Base-by-base conservation (phyloP, 768 basidiomycete species). In the Hirschioporus abietinus region DNA sequence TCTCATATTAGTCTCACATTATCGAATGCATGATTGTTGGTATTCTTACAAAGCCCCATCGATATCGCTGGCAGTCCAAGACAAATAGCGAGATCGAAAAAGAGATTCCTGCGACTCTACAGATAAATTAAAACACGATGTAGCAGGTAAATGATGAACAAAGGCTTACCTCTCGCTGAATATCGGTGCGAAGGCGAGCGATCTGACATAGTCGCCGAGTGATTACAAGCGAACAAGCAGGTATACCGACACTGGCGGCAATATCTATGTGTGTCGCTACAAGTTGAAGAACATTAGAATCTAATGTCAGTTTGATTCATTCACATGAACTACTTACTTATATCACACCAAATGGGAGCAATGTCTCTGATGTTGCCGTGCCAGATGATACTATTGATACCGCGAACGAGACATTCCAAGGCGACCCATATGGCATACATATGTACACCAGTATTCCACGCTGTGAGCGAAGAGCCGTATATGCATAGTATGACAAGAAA, bases 201-300 rank as follows among this genome's bases (percentile, higher is more conserved):
- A 84, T 83, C 69, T 77, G 76, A 72, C 81, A 84, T 17, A 86
- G 75, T 20, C 82, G 79, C 34, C 82, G 82, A 67, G 78, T 80
- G 71, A 86, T 84, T 67, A 83, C 81, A 5, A 85, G 75, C 7
- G 76, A 75, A 0, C 78, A 70, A 35, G 77, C 77, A 35, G 78
- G 76, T 60, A 83, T 74, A 5, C 76, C 83, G 42, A 81, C 71
- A 24, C 72, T 70, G 4, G 74, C 63, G 7, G 71, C 79, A 58
- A 79, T 68, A 9, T 72, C 68, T 58, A 84, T 68, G 63, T 79
- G 80, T 0, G 78, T 76, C 0, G 76, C 85, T 86, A 67, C 2
- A 23, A 27, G 8, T 15, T 8, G 7, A 26, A 66, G 35, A 1
- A 1, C 30, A 20, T 4, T 35, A 30, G 20, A 52, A 15, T 36